Percentiles rank a stretch among this genome's conserved stretches.
Conservation (phyloP, 2,329 filamentous ascomycete genomes). For the Myriangium duriaei region DNA sequence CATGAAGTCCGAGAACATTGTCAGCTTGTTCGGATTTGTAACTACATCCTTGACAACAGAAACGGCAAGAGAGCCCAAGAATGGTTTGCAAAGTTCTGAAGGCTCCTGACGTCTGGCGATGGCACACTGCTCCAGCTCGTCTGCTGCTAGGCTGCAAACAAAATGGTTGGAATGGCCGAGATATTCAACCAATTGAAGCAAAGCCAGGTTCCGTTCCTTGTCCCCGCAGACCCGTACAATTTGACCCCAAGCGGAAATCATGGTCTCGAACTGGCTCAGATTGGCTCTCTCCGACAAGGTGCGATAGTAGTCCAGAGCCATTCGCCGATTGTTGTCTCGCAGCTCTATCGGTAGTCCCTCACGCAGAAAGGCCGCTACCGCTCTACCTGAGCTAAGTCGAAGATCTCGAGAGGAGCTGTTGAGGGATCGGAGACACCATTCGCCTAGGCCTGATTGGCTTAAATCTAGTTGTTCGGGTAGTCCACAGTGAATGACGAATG, state of each 20-base stretch:
- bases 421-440: conserved; percentile 71
- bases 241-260: conserved; percentile 76
- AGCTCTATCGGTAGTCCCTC: conserved; percentile 35
- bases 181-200: conserved; percentile 75
- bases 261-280: conserved; percentile 63
- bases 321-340: conserved; percentile 52
- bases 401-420: conserved; percentile 77
- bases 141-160: conserved; percentile 68
- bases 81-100: conserved; percentile 65
- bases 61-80: conserved; percentile 77
- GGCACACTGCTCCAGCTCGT: conserved; percentile 67
- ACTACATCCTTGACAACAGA: conserved; percentile 71
- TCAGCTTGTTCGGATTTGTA: conserved; percentile 66
- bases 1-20: conserved; percentile 68
- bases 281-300: conserved; percentile 57
- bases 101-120: conserved; percentile 49
- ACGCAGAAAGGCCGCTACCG: conserved; percentile 53
- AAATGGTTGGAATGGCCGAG: conserved; percentile 72
- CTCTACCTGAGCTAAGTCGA: conserved; percentile 63
- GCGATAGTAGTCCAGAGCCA: conserved; percentile 58
- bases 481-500: conserved; percentile 54
- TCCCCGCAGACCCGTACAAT: conserved; percentile 65
- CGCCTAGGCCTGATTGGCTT: conserved; percentile 53
- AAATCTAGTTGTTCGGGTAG: conserved; percentile 51
- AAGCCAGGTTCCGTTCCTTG: conserved; percentile 72